Percentiles rank a stretch among this genome's conserved stretches.
Conservation (phyloP, 2,329 filamentous ascomycete genomes). For the Didymella sp. region DNA sequence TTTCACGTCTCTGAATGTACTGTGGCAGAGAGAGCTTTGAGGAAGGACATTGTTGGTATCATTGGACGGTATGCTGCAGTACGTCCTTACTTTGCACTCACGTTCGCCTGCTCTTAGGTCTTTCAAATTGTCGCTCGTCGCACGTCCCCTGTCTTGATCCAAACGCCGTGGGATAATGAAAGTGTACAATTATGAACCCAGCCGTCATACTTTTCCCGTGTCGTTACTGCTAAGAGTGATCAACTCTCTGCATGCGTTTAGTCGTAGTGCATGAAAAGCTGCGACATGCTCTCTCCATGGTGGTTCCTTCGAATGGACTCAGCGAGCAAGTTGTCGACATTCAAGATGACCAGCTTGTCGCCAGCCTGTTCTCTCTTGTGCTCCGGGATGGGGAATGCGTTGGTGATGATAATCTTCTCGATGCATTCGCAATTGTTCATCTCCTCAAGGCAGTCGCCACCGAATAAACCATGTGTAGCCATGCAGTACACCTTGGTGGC, state of each 20-base stretch:
- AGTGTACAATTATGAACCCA: not conserved
- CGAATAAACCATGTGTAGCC: conserved; percentile 94
- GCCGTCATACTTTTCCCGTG: not conserved
- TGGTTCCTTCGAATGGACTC: conserved; percentile 97
- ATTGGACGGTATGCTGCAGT: conserved; percentile 7
- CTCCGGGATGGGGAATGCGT: conserved; percentile 90
- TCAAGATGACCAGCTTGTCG: conserved; percentile 83
- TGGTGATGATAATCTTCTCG: conserved; percentile 91
- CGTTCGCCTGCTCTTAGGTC: not conserved
- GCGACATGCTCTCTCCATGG: conserved; percentile 82
- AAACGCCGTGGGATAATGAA: not conserved
- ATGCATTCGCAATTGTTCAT: conserved; percentile 94
- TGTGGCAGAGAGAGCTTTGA: not conserved
- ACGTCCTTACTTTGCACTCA: conserved; percentile 1
- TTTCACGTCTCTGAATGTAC: too few species aligned
- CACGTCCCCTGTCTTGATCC: not conserved
- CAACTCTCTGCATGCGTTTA: conserved; percentile 20
- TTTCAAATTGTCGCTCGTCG: not conserved
- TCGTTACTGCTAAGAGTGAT: not conserved
- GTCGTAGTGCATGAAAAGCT: conserved; percentile 57
- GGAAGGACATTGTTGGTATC: conserved; percentile 4
- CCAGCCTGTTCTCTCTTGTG: conserved; percentile 72
- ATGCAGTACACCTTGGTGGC: conserved; percentile 97
- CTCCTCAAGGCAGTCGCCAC: conserved; percentile 85
- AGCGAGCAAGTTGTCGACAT: conserved; percentile 84